These are phyloP conservation scores for Trypanosoma caninum DNA, from an alignment of 208 protist genomes.

Conservation along the genomic window DNA sequence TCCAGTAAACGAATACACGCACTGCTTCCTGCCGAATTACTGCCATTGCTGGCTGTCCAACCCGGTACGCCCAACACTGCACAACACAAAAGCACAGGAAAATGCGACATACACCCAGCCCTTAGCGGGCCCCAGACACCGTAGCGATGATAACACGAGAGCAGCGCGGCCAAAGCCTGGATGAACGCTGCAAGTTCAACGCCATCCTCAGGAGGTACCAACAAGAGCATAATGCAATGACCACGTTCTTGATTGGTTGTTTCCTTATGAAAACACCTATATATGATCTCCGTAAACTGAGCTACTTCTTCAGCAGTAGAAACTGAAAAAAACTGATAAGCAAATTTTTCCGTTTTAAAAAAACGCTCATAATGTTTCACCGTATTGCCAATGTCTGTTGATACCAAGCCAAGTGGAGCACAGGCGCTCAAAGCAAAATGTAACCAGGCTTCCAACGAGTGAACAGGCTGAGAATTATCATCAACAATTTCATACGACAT, in stretches of 20 bases:
- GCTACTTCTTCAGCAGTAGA: conserved; percentile 1
- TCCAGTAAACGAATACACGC: conserved; percentile 6
- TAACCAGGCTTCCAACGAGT: conserved; percentile 12
- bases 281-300: conserved; percentile 12
- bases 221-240: conserved; percentile 18
- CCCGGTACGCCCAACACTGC: neutral
- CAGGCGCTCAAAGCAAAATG: neutral
- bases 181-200: conserved; percentile 3
- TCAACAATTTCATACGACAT: conserved; percentile 5
- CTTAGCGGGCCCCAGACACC: conserved; percentile 9
- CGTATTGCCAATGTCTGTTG: neutral
- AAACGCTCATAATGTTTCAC: conserved; percentile 9
- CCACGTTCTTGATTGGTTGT: conserved; percentile 11
- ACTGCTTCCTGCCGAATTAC: neutral
- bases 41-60: neutral
- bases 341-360: conserved; percentile 3
- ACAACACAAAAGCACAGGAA: conserved; percentile 17
- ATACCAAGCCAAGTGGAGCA: conserved; percentile 4
- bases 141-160: conserved; percentile 12
- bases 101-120: neutral
- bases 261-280: conserved; percentile 9
- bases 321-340: conserved; percentile 14
- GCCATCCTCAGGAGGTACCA: conserved; percentile 1
- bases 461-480: neutral
- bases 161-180: neutral